Conservation (phyloP, 2,329 filamentous ascomycete genomes). For the Neofusicoccum cordaticola region DNA sequence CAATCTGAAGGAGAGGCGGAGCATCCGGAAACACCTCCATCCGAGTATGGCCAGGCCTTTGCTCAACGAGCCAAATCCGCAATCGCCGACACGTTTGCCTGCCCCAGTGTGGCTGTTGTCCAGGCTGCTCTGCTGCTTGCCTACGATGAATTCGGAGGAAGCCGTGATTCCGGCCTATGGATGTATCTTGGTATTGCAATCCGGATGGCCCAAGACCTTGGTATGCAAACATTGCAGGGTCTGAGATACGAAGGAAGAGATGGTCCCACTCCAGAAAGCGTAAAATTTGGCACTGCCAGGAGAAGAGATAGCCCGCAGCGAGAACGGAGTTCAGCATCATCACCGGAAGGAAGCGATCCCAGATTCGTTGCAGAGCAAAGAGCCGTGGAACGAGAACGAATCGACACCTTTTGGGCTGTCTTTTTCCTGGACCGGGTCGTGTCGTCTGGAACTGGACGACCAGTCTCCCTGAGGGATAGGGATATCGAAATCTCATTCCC, state of each 20-base stretch:
- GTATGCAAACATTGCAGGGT: slow-evolving; percentile 77
- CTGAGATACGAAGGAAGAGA: slow-evolving; percentile 57
- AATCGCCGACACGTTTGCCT: slow-evolving; percentile 78
- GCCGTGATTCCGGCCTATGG: slow-evolving; percentile 86
- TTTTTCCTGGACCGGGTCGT: slow-evolving; percentile 86
- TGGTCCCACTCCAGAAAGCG: slow-evolving; percentile 55
- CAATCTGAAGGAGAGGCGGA: slow-evolving; percentile 31
- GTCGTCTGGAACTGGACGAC: slow-evolving; percentile 79
- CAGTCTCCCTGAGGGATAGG: slow-evolving; percentile 78
- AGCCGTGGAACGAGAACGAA: slow-evolving; percentile 74
- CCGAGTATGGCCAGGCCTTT: slow-evolving; percentile 73
- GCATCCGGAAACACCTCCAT: slow-evolving; percentile 37
- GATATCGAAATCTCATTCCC: slow-evolving; percentile 79
- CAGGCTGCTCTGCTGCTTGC: slow-evolving; percentile 81
- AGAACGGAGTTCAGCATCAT: slow-evolving; percentile 28
- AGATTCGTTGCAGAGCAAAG: slow-evolving; percentile 53
- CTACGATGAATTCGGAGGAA: slow-evolving; percentile 85
- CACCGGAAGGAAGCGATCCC: slow-evolving; percentile 34
- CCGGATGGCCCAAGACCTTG: slow-evolving; percentile 75
- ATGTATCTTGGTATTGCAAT: slow-evolving; percentile 91
- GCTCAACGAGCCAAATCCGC: slow-evolving; percentile 80
- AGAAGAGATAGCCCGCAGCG: slow-evolving; percentile 51
- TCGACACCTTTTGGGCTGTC: slow-evolving; percentile 87
- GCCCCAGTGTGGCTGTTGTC: slow-evolving; percentile 77
- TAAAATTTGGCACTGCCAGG: slow-evolving; percentile 41